Evolutionary conservation across 805 yeast genomes (phyloP).

Genomic region (Saturnispora saitoi): DNA sequence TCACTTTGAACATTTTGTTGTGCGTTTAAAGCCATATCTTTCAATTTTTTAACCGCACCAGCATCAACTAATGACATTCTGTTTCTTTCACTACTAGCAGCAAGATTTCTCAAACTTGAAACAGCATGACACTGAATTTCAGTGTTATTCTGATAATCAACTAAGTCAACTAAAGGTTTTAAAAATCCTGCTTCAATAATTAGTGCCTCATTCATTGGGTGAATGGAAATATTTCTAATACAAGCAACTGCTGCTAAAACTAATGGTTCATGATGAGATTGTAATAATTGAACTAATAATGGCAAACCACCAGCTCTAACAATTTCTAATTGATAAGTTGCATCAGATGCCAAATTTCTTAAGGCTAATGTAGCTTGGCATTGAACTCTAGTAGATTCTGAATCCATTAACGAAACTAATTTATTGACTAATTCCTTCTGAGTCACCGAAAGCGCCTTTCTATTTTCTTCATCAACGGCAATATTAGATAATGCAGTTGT

Average conservation of each 20-base stretch:
- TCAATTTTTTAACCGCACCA: conserved; percentile 91
- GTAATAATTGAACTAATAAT: conserved; percentile 80
- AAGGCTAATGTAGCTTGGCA: conserved; percentile 97
- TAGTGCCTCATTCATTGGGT: conserved; percentile 90
- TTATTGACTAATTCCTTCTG: conserved; percentile 89
- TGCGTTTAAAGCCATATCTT: conserved; percentile 72
- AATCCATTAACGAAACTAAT: conserved; percentile 85
- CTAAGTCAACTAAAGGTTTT: conserved; percentile 77
- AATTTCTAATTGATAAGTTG: conserved; percentile 90
- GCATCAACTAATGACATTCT: conserved; percentile 87
- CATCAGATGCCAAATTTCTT: conserved; percentile 92
- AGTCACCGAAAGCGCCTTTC: conserved; percentile 80
- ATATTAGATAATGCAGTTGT: conserved; percentile 95
- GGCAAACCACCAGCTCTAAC: conserved; percentile 95
- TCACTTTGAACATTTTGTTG: conserved; percentile 94
- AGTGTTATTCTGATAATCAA: conserved; percentile 80
- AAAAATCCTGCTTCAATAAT: conserved; percentile 96
- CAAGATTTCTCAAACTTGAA: conserved; percentile 88
- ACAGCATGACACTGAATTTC: conserved; percentile 98
- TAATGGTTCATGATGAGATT: conserved; percentile 83
- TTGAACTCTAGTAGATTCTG: conserved; percentile 88
- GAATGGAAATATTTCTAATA: conserved; percentile 92
- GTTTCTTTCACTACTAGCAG: conserved; percentile 91
- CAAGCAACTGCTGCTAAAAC: conserved; percentile 97
- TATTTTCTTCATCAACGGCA: conserved; percentile 90